phyloP scores from a whole-genome alignment of 495 filamentous ascomycete species.

The Haplographium delicatum region DNA sequence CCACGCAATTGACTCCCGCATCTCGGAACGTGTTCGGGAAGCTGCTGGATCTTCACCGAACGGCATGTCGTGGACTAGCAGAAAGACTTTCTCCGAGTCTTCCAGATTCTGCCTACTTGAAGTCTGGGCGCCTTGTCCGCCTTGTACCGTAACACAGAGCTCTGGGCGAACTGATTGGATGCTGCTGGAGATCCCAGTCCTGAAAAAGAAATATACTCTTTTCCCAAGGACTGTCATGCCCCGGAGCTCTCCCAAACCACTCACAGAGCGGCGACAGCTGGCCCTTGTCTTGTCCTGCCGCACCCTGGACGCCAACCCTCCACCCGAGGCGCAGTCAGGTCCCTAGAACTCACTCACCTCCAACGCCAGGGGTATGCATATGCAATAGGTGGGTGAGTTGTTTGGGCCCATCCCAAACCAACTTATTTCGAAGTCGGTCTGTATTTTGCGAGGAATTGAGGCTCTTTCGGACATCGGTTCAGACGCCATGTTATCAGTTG shows the following conservation, averaged over 20 bases:
- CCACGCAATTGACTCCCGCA: too few species aligned
- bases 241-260: not conserved
- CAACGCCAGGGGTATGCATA: slow-evolving; percentile 13
- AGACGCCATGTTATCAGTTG: not conserved
- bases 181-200: not conserved
- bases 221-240: not conserved
- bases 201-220: not conserved
- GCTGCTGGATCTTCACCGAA: too few species aligned
- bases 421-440: not conserved
- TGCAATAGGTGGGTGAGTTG: slow-evolving; percentile 5
- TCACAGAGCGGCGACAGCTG: not conserved
- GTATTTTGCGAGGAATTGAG: not conserved
- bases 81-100: not conserved
- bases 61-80: not conserved
- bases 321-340: slow-evolving; percentile 1
- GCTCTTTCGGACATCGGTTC: not conserved
- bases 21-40: too few species aligned
- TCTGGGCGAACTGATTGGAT: not conserved
- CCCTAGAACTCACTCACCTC: not conserved
- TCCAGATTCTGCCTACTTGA: too few species aligned
- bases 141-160: not conserved
- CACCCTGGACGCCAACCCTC: not conserved
- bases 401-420: not conserved
- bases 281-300: not conserved
- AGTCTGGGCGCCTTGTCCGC: slow-evolving; percentile 10